Evolutionary conservation across 2,329 filamentous ascomycete genomes (phyloP), one percentile per base, ranked within the genome.

Genomic region (Dactylella cylindrospora): DNA sequence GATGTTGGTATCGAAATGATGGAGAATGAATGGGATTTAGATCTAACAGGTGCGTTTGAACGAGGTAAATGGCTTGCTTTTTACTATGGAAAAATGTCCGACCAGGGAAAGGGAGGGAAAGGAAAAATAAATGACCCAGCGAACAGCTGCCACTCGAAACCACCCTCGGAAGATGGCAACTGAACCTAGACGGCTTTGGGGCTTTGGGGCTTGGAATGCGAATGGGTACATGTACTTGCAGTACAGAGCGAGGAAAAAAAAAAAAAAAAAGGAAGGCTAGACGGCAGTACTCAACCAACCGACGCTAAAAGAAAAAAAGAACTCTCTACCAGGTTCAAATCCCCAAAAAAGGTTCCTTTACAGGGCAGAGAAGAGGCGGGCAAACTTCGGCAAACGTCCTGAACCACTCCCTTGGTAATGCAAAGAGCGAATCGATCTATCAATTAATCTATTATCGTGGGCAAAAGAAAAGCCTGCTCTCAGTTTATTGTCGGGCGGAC

Each of bases 331-430:
- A 39, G 33, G n/a, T n/a, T n/a, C n/a, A n/a, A n/a, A n/a, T n/a
- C n/a, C 23, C 55, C 50, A 36, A 44, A 43, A 39, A 25, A 32
- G n/a, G n/a, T n/a, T 54, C 50, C 39, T 45, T 45, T 45, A 39
- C 50, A 31, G 50, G 49, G 29, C 10, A 45, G 46, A 51, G 35
- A 35, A 31, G 43, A 50, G 49, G 38, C 49, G 57, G 57, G 32
- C 57, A 62, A 49, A 54, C 57, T 62, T 62, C 49, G 49, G 49
- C 57, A 45, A 33, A 49, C 32, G 46, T 29, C 28, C 38, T 17
- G 41, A 32, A 53, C 55, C 47, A 44, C 43, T 49, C 29, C 49
- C 43, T 54, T 54, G 49, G 55, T 41, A 53, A 29, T 31, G 40
- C 33, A 28, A 25, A 22, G 20, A 26, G 10, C 26, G 22, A 36